Base-by-base conservation (phyloP, 805 yeast genomes). In the Saccharomycopsis fibuligera region DNA sequence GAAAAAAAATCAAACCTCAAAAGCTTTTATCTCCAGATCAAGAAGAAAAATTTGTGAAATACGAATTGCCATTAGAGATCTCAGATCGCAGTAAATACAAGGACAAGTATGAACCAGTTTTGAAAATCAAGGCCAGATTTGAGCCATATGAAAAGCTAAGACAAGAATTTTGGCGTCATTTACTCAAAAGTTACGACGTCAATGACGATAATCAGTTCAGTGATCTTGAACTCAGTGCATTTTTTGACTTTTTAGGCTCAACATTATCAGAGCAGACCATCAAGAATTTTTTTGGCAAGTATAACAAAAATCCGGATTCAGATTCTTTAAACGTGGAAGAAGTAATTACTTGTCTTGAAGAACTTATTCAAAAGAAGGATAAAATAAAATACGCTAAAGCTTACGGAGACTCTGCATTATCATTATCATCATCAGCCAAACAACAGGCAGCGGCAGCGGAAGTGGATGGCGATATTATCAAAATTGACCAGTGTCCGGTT, bases 401-500 rank as follows among this genome's bases (percentile, higher is more conserved):
- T 25, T 35, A 40, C 23, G 23, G 9, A 44, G 49, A 37, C 4
- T 36, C 45, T 16, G 35, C n/a, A 9, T 29, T 30, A 41, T 35
- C 14, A 25, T 6, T 19, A 14, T 33, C 37, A 33, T 33, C 37
- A 6, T n/a, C n/a, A 14, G 24, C 21, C 14, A 38, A 17, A 17
- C 10, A 17, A 5, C 9, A 27, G 21, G 31, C 16, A 23, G 25
- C 12, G 23, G 19, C 37, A 6, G 9, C 19, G 9, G 19, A 33
- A 9, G 17, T 6, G 17, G 6, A 5, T 33, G 53, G 48, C 12
- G 48, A 49, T 19, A 68, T 82, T 4, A 75, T 86, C 58, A 77
- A 73, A 43, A 70, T 86, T 30, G 78, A 79, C 51, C 74, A 73
- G 47, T 93, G 98, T 60, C 98, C 98, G 0, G 70, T 84, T 9